These are phyloP conservation scores for Xylariaceae sp. DNA, from an alignment of 2,329 filamentous ascomycete genomes.

Conservation along the genomic window DNA sequence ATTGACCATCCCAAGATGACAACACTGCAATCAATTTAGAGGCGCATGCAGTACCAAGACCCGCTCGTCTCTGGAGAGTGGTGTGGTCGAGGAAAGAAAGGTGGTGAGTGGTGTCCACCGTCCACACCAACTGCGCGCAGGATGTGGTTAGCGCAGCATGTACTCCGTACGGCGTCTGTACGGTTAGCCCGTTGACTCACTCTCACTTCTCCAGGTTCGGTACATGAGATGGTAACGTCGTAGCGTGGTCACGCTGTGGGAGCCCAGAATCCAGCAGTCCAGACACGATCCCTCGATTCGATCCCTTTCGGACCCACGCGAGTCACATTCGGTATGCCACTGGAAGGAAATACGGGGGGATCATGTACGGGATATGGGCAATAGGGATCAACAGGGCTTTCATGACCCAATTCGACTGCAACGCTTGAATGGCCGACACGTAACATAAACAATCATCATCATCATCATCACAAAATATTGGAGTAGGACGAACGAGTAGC, in stretches of 20 bases:
- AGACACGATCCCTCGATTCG: slow-evolving; percentile 4
- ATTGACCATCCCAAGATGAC: neutral
- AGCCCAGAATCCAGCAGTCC: neutral
- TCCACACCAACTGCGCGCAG: neutral
- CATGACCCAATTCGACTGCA: neutral
- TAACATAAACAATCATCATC: neutral
- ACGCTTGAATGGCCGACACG: neutral
- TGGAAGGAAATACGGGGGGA: no score
- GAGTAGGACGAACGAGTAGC: no score
- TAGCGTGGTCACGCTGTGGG: no score
- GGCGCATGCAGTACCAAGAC: neutral
- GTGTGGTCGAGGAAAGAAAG: neutral
- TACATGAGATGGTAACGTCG: neutral
- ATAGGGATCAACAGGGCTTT: neutral
- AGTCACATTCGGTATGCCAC: neutral
- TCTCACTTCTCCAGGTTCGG: slow-evolving; percentile 11
- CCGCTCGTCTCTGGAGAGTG: slow-evolving; percentile 9
- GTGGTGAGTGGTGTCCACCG: no score
- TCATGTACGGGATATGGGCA: neutral
- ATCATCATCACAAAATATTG: no score
- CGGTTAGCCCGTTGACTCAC: slow-evolving; percentile 12
- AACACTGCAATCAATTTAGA: neutral
- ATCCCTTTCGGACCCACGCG: slow-evolving; percentile 1
- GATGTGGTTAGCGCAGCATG: no score
- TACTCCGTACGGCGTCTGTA: no score